phyloP scores from a whole-genome alignment of 352 stramenopile genomes.

The Saprolegnia diclina region DNA sequence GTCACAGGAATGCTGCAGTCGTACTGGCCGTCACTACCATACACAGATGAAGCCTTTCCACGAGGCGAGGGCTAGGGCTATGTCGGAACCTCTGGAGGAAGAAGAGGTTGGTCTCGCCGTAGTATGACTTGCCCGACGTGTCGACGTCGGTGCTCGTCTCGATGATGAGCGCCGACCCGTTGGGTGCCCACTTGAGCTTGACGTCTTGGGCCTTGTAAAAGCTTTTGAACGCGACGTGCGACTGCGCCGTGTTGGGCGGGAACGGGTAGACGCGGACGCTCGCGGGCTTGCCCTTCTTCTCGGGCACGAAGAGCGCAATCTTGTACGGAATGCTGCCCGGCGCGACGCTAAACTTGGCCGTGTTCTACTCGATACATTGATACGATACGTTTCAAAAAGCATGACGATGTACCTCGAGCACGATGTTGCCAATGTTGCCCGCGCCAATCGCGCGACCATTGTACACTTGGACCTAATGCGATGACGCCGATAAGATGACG shows the following conservation, averaged over 20 bases:
- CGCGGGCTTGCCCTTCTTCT: slow-evolving; percentile 86
- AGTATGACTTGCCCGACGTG: slow-evolving; percentile 94
- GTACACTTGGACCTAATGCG: slow-evolving; percentile 45
- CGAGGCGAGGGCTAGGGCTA: neutral
- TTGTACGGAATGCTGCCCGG: slow-evolving; percentile 73
- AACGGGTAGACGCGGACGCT: slow-evolving; percentile 84
- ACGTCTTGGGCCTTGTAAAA: slow-evolving; percentile 90
- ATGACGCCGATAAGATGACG: neutral
- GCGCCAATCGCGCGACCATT: slow-evolving; percentile 53
- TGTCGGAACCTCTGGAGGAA: slow-evolving; percentile 71
- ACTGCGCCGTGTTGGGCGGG: slow-evolving; percentile 47
- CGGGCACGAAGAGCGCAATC: slow-evolving; percentile 79
- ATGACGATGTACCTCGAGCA: slow-evolving; percentile 41
- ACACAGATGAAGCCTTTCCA: neutral
- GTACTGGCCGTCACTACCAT: slow-evolving; percentile 70
- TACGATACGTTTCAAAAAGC: slow-evolving; percentile 11
- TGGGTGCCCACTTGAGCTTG: slow-evolving; percentile 86
- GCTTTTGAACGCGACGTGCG: slow-evolving; percentile 69
- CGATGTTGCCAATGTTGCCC: slow-evolving; percentile 63
- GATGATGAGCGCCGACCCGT: slow-evolving; percentile 79
- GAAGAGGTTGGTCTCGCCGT: slow-evolving; percentile 95
- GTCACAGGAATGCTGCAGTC: slow-evolving; percentile 86
- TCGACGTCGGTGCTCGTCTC: slow-evolving; percentile 90
- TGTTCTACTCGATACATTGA: slow-evolving; percentile 40
- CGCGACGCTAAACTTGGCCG: slow-evolving; percentile 78